These are phyloP conservation scores for Yarrowia bubula DNA, from an alignment of 805 yeast species.

Conservation along the genomic window DNA sequence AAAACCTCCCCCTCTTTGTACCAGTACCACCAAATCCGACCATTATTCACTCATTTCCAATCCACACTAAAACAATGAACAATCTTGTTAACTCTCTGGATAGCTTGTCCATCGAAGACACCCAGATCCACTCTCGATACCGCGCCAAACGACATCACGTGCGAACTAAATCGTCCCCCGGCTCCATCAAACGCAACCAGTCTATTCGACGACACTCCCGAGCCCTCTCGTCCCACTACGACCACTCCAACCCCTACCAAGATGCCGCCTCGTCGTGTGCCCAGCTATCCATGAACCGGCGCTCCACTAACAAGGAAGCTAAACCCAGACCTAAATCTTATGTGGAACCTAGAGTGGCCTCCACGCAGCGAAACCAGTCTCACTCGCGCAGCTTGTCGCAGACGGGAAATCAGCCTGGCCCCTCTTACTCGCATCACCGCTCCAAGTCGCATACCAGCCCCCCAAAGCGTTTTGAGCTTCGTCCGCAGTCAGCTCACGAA, in stretches of 20 bases:
- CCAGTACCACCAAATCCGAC: slow-evolving; percentile 8
- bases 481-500: neutral
- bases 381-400: neutral
- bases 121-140: neutral
- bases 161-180: neutral
- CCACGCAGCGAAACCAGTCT: neutral
- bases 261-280: neutral
- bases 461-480: neutral
- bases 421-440: neutral
- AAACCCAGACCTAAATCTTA: slow-evolving; percentile 11
- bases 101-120: neutral
- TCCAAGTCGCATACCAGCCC: slow-evolving; percentile 10
- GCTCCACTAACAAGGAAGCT: neutral
- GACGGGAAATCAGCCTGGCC: neutral
- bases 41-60: slow-evolving; percentile 6
- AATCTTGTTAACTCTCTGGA: neutral
- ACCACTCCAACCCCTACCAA: slow-evolving; percentile 5
- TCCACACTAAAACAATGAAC: neutral
- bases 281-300: neutral
- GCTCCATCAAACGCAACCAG: slow-evolving; percentile 13
- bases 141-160: neutral
- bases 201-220: neutral
- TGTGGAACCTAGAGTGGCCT: neutral
- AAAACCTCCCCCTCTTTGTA: neutral
- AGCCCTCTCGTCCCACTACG: neutral